Percentiles rank a stretch among this genome's conserved stretches.
Evolutionary conservation across 805 yeast genomes (phyloP).

Genomic region (Martiniozyma abietophila): DNA sequence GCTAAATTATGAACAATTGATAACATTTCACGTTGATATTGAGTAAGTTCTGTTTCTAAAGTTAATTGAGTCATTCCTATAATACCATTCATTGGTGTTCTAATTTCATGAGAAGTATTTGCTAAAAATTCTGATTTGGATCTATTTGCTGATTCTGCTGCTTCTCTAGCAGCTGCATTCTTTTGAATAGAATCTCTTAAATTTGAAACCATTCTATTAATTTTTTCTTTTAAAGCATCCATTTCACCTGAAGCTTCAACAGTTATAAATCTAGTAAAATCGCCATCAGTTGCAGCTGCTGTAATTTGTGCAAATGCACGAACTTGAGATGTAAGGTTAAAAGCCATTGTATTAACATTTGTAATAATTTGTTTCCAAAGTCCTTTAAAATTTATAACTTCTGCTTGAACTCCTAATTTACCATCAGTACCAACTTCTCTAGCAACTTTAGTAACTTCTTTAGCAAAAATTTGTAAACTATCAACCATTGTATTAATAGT

Average conservation of each 20-base stretch:
- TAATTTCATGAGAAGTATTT: slow-evolving; percentile 78
- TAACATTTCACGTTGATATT: slow-evolving; percentile 86
- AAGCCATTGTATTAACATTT: slow-evolving; percentile 88
- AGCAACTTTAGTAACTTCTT: slow-evolving; percentile 84
- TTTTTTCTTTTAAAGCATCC: slow-evolving; percentile 59
- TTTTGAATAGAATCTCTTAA: slow-evolving; percentile 84
- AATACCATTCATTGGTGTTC: slow-evolving; percentile 91
- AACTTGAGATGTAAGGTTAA: slow-evolving; percentile 86
- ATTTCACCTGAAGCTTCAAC: slow-evolving; percentile 91
- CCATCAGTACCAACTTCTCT: slow-evolving; percentile 92
- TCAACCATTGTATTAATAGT: slow-evolving; percentile 93
- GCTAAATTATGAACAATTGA: slow-evolving; percentile 85
- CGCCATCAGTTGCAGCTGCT: slow-evolving; percentile 92
- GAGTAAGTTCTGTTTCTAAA: slow-evolving; percentile 79
- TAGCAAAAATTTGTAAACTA: slow-evolving; percentile 76
- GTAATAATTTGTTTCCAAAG: slow-evolving; percentile 88
- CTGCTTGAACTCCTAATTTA: slow-evolving; percentile 86
- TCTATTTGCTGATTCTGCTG: slow-evolving; percentile 83
- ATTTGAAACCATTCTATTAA: slow-evolving; percentile 77
- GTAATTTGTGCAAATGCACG: slow-evolving; percentile 91
- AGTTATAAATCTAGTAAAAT: slow-evolving; percentile 80
- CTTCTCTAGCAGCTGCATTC: slow-evolving; percentile 89
- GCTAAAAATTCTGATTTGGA: slow-evolving; percentile 88
- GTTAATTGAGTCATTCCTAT: slow-evolving; percentile 90
- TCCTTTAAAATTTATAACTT: slow-evolving; percentile 84